Conservation (phyloP, 192 early-diverging fungal species). For the Backusella australiensis region DNA sequence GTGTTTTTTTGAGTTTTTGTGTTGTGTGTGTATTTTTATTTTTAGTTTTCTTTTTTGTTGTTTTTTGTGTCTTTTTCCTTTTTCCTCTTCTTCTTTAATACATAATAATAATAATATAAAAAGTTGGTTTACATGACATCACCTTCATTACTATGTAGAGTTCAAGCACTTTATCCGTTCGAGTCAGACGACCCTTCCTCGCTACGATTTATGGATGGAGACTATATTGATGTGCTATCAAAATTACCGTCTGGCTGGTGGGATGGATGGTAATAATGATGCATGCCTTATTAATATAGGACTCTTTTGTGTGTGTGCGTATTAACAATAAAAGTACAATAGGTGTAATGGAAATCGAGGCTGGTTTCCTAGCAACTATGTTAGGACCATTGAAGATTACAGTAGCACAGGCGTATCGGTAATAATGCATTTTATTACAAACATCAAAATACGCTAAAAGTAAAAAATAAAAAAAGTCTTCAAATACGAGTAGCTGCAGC, state of each 20-base stretch:
- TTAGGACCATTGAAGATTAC: conserved; percentile 51
- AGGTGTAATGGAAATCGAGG: conserved; percentile 72
- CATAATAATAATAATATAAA: neutral
- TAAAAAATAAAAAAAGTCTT: neutral
- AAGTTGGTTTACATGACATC: conserved; percentile 3
- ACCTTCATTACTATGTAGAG: conserved; percentile 33
- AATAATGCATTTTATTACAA: neutral
- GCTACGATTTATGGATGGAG: conserved; percentile 80
- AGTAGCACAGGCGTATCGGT: neutral
- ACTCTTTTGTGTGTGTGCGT: neutral
- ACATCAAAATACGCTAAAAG: neutral
- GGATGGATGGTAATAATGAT: conserved; percentile 69
- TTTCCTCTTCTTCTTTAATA: neutral
- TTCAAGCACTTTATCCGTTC: conserved; percentile 86
- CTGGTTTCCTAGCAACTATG: conserved; percentile 91
- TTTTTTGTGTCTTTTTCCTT: neutral
- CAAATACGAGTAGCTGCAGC: neutral
- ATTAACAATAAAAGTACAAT: neutral
- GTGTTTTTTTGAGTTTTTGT: neutral
- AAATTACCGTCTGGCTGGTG: conserved; percentile 96
- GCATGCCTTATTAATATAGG: neutral
- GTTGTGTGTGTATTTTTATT: neutral
- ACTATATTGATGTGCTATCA: conserved; percentile 87
- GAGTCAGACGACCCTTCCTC: conserved; percentile 71
- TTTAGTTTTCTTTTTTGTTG: neutral